phyloP scores from a whole-genome alignment of 2,329 filamentous ascomycete species.

The Myriosclerotinia curreyana region DNA sequence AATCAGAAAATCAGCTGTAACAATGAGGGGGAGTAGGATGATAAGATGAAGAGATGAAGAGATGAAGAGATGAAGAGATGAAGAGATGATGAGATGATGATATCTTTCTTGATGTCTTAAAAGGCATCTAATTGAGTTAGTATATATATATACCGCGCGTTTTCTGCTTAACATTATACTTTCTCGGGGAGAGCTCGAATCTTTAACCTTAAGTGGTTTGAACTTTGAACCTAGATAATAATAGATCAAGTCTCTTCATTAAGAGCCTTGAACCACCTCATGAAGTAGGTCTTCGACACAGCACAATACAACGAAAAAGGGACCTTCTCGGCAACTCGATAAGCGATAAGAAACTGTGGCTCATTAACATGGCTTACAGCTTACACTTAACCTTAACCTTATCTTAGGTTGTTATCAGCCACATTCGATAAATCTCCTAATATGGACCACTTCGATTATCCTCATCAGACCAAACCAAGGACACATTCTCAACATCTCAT shows the following conservation, averaged over 20 bases:
- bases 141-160: background rate
- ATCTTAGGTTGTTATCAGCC: no score
- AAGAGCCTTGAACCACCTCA: no score
- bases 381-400: no score
- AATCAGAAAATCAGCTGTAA: no score
- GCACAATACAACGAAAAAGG: background rate
- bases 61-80: no score
- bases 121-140: background rate
- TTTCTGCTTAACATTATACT: background rate
- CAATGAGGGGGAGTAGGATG: no score
- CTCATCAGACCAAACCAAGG: background rate
- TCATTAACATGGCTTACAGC: constrained; percentile 2
- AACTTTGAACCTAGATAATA: no score
- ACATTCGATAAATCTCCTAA: background rate
- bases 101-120: background rate
- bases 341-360: constrained; percentile 12
- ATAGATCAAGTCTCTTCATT: no score
- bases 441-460: background rate
- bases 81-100: background rate
- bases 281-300: no score
- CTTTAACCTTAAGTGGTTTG: background rate
- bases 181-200: background rate
- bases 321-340: background rate
- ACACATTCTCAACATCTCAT: background rate
- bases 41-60: no score